Evolutionary conservation across 2,329 filamentous ascomycete genomes (phyloP).

Genomic region (Fusarium anthophilum): DNA sequence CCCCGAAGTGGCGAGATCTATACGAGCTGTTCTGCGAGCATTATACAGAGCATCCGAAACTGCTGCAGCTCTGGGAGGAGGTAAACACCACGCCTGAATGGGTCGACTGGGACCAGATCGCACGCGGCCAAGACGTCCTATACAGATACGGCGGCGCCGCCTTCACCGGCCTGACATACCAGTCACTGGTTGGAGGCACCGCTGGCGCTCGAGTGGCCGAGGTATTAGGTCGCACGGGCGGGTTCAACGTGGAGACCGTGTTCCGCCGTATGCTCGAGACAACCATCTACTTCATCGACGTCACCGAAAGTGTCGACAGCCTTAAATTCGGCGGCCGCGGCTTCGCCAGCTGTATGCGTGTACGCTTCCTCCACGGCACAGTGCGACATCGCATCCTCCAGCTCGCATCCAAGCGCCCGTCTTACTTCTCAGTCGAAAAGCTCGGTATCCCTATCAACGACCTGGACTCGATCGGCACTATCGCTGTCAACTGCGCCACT

Average conservation of each 20-base stretch:
- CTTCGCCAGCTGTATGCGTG: not conserved
- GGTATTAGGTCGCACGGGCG: not conserved
- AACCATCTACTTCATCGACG: not conserved
- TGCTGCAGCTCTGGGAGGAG: not conserved
- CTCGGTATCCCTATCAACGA: not conserved
- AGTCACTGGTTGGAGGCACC: not conserved
- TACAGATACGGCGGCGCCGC: accelerated
- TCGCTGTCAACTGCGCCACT: not conserved
- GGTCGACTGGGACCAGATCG: not conserved
- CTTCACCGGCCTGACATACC: not conserved
- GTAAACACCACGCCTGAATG: not conserved
- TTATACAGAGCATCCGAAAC: not conserved
- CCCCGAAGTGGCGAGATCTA: not conserved
- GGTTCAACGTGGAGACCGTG: not conserved
- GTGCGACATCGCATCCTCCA: not conserved
- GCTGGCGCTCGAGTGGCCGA: not conserved
- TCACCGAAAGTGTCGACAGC: not conserved
- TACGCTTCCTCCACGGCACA: not conserved
- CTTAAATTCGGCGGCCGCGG: not conserved
- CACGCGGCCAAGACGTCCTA: not conserved
- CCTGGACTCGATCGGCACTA: not conserved
- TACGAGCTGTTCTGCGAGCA: not conserved
- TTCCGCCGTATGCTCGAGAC: not conserved
- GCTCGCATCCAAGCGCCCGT: not conserved
- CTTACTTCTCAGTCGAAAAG: not conserved